Evolutionary conservation across 176 grass and related monocot genomes (phyloP), one percentile per base, ranked within the genome.

Genomic region (Paspalum notatum): DNA sequence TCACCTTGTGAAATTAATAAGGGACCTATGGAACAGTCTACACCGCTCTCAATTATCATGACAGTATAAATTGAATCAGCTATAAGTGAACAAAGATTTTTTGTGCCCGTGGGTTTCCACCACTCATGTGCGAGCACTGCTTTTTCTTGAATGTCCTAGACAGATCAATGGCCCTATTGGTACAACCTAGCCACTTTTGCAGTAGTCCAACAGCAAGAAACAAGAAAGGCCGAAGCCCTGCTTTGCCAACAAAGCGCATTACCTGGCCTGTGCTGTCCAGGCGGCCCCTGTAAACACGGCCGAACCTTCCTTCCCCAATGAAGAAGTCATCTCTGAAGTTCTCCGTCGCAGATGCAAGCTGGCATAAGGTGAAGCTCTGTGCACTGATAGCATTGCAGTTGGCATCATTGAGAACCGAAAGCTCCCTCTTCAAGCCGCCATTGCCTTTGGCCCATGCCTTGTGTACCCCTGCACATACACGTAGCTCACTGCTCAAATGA

Each of bases 281-380:
- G 14, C 77, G 85, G 21, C 94, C 94, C 85, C 44, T 90, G 81
- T 97, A 97, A 63, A 97, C 94, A 14, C 94, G 85, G 1, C 94
- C 94, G 24, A 97, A 97, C 17, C 94, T 91, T 68, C 94, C 94
- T 77, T 97, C 94, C 70, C 94, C 94, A 26, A 97, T 87, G 66
- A 97, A 90, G 65, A 83, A 90, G 37, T 97, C 91, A 21, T 86
- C 85, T 72, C 89, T 97, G 86, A 97, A 97, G 82, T 97, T 97
- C 54, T 51, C 89, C 5, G 94, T 94, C 1, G 89, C 94, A 0
- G 72, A 62, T 1, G 85, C 88, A 13, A 97, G 94, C 85, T 97
- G 87, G 8, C 94, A 87, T 84, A 92, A 97, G 70, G 94, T 94
- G 84, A 94, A 98, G 0, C 85, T 98, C 41, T 98, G 92, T 38